Evolutionary conservation across 768 basidiomycete genomes (phyloP).

Genomic region (Pulveroboletus frians): DNA sequence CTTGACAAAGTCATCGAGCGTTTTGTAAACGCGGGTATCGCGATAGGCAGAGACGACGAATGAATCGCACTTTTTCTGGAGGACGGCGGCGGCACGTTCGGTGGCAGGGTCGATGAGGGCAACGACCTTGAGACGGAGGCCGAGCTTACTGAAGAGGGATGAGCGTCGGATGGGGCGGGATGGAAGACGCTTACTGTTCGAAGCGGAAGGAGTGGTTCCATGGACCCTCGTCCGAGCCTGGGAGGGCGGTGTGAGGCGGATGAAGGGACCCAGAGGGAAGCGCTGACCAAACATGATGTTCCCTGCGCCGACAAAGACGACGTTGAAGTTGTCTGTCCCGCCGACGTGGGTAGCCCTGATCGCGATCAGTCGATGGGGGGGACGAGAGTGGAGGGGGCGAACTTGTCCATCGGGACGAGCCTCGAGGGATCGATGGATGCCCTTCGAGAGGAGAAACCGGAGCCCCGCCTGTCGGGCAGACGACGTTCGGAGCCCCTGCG

Average conservation of each 20-base stretch:
- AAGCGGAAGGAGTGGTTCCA: conserved; percentile 93
- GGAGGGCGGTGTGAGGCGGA: conserved; percentile 3
- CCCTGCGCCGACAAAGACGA: conserved; percentile 92
- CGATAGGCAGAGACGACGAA: conserved; percentile 94
- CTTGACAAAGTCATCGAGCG: conserved; percentile 79
- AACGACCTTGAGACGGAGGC: conserved; percentile 91
- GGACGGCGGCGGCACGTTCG: conserved; percentile 72
- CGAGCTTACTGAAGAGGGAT: conserved; percentile 67
- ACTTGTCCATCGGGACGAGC: conserved; percentile 81
- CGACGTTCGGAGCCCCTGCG: conserved; percentile 45
- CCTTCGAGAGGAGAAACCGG: conserved; percentile 54
- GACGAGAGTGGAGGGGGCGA: conserved; percentile 14
- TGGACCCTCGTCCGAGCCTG: conserved; percentile 83
- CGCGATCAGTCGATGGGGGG: conserved; percentile 1
- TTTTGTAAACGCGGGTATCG: conserved; percentile 78
- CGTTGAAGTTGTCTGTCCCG: conserved; percentile 78
- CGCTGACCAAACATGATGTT: conserved; percentile 93
- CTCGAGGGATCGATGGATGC: conserved; percentile 73
- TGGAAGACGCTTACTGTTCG: conserved; percentile 57
- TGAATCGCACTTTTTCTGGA: conserved; percentile 86
- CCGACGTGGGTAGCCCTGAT: conserved; percentile 46
- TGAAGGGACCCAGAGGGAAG: background rate
- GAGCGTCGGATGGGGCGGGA: conserved; percentile 4
- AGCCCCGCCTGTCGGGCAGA: conserved; percentile 43
- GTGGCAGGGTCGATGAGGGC: conserved; percentile 89